Conservation (phyloP, 2,329 filamentous ascomycete genomes). For the Sarocladium oryzae region DNA sequence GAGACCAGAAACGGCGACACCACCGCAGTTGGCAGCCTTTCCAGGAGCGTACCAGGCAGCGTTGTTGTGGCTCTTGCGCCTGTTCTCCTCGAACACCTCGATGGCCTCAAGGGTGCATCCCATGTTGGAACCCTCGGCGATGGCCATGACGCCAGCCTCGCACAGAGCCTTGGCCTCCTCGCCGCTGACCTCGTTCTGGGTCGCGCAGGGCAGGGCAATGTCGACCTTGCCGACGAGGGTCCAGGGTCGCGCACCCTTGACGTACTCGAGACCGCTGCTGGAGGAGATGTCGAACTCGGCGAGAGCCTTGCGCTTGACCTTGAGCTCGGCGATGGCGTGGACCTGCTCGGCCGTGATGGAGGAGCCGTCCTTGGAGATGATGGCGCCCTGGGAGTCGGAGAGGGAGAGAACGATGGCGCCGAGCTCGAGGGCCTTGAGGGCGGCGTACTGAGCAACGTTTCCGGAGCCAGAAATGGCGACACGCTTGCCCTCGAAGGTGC, state of each 20-base stretch:
- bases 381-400: slow-evolving; percentile 81
- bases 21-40: slow-evolving; percentile 95
- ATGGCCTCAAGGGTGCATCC: slow-evolving; percentile 95
- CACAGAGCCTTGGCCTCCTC: slow-evolving; percentile 85
- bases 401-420: slow-evolving; percentile 88
- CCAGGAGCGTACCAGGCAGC: slow-evolving; percentile 95
- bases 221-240: slow-evolving; percentile 83
- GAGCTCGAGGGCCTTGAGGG: slow-evolving; percentile 93
- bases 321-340: slow-evolving; percentile 71
- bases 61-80: slow-evolving; percentile 56
- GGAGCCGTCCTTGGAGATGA: slow-evolving; percentile 65
- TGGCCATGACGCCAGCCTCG: slow-evolving; percentile 65
- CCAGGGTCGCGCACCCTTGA: slow-evolving; percentile 86
- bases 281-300: slow-evolving; percentile 59
- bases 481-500: slow-evolving; percentile 82
- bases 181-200: slow-evolving; percentile 93
- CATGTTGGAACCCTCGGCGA: slow-evolving; percentile 99
- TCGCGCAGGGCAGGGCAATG: slow-evolving; percentile 85
- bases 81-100: slow-evolving; percentile 77
- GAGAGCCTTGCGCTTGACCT: slow-evolving; percentile 79
- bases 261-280: slow-evolving; percentile 68
- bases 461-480: slow-evolving; percentile 95
- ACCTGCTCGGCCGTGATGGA: slow-evolving; percentile 77
- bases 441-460: slow-evolving; percentile 96
- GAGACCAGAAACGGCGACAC: slow-evolving; percentile 92